These are phyloP conservation scores for Colletotrichum musae DNA, from an alignment of 2,329 filamentous ascomycete species.

Conservation along the genomic window DNA sequence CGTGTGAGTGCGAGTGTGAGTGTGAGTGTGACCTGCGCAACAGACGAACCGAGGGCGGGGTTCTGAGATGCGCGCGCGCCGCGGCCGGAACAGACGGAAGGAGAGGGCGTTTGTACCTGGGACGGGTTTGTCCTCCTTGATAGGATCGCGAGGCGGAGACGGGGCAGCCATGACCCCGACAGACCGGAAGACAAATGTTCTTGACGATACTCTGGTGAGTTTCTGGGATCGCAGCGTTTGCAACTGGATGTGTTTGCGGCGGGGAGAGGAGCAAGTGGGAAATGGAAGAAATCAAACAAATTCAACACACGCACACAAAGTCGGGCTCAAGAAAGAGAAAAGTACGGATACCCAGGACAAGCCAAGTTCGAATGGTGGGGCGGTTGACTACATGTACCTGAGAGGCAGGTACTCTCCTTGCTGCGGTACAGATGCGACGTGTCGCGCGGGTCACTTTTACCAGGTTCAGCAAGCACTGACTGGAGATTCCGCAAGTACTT, in stretches of 20 bases:
- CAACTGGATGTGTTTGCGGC: conserved; percentile 3
- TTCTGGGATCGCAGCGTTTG: not conserved
- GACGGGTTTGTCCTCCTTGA: conserved; percentile 16
- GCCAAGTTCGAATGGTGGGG: conserved; percentile 43
- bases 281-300: conserved; percentile 33
- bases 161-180: conserved; percentile 31
- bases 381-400: conserved; percentile 7
- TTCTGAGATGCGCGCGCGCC: conserved; percentile 16
- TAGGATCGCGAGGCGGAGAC: conserved; percentile 29
- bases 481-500: too few relatives aligned
- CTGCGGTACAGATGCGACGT: conserved; percentile 7
- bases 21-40: conserved; percentile 40
- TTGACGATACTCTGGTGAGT: not conserved
- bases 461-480: too few relatives aligned
- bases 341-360: conserved; percentile 38
- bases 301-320: conserved; percentile 22
- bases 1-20: not conserved
- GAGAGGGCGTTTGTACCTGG: conserved; percentile 38
- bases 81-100: conserved; percentile 39
- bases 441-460: not conserved
- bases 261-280: conserved; percentile 31
- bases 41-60: conserved; percentile 41
- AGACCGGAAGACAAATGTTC: not conserved
- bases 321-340: conserved; percentile 36
- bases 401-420: too few relatives aligned